A percentile compares a stretch with the other conserved stretches of the same genome.
Evolutionary conservation across 1,139 yeast genomes (phyloP).

Genomic region (Meyerozyma smithsonii): DNA sequence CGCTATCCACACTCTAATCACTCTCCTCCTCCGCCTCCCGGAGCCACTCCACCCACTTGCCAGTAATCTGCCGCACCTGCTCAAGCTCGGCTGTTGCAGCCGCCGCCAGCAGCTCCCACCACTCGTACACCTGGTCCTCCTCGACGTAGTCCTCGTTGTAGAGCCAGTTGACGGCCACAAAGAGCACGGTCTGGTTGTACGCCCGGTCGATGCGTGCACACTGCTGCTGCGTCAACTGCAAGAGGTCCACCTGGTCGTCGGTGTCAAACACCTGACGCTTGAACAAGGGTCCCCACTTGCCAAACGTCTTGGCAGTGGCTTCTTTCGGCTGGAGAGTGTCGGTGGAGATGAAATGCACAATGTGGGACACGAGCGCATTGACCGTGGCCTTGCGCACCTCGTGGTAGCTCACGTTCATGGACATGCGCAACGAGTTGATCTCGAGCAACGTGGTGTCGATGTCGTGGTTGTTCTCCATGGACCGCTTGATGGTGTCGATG

Average conservation of each 20-base stretch:
- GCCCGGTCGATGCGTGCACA: slow-evolving; percentile 28
- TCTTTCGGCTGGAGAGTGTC: slow-evolving; percentile 70
- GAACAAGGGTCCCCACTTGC: slow-evolving; percentile 76
- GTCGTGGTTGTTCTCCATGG: slow-evolving; percentile 87
- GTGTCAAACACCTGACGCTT: slow-evolving; percentile 76
- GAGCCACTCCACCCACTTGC: slow-evolving; percentile 82
- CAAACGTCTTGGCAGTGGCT: slow-evolving; percentile 71
- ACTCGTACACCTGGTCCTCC: slow-evolving; percentile 70
- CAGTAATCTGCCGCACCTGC: slow-evolving; percentile 52
- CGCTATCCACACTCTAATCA: slow-evolving; percentile 37
- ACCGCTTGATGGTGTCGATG: slow-evolving; percentile 86
- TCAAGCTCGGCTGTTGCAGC: slow-evolving; percentile 38
- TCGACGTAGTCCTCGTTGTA: slow-evolving; percentile 79
- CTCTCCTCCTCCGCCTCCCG: slow-evolving; percentile 82
- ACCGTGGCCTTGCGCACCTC: slow-evolving; percentile 85
- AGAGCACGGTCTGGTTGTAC: slow-evolving; percentile 48
- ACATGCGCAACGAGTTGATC: slow-evolving; percentile 91
- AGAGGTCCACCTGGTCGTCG: slow-evolving; percentile 72
- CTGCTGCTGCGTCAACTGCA: slow-evolving; percentile 52
- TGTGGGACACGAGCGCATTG: slow-evolving; percentile 63
- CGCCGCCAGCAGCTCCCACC: slow-evolving; percentile 65
- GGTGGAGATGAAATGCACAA: slow-evolving; percentile 68
- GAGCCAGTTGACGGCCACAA: slow-evolving; percentile 61
- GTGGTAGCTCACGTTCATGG: slow-evolving; percentile 91
- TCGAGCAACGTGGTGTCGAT: slow-evolving; percentile 90